phyloP scores from a whole-genome alignment of 768 basidiomycete species.

The Mycena galopus region DNA sequence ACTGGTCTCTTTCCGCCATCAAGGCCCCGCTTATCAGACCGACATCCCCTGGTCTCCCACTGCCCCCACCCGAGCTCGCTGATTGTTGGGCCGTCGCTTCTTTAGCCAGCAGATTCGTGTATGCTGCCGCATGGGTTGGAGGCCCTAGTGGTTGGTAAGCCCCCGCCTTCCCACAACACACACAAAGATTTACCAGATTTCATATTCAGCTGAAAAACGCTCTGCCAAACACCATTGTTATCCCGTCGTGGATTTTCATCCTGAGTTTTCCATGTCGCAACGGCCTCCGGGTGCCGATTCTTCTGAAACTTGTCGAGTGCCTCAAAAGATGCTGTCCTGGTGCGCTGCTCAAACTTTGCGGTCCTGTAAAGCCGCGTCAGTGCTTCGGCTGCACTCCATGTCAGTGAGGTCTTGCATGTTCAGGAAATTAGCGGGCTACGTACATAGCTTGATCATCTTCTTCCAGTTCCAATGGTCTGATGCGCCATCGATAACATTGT shows the following conservation, averaged over 20 bases:
- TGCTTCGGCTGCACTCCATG: background rate
- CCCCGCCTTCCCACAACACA: background rate
- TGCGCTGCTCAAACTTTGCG: background rate
- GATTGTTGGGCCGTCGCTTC: background rate
- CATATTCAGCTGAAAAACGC: background rate
- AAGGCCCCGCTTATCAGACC: background rate
- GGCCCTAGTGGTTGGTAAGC: background rate
- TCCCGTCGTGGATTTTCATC: background rate
- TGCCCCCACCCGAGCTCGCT: background rate
- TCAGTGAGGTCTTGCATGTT: too few species aligned
- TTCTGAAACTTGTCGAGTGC: too few species aligned
- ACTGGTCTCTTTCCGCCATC: too few species aligned
- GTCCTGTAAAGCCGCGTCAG: background rate
- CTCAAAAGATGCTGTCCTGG: background rate
- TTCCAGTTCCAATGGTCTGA: slow-evolving; percentile 30
- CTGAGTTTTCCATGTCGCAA: background rate
- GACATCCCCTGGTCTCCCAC: background rate
- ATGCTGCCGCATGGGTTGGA: background rate
- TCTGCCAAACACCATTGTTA: background rate
- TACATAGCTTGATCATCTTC: slow-evolving; percentile 12
- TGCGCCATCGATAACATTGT: slow-evolving; percentile 28
- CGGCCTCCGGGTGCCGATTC: too few species aligned
- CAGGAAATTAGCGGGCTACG: too few species aligned
- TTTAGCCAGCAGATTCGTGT: background rate
- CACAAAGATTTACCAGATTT: background rate